Percentiles rank a stretch among this genome's conserved stretches.
Evolutionary conservation across 148 eudicot genomes (phyloP).

Genomic region (Dysphania ambrosioides): DNA sequence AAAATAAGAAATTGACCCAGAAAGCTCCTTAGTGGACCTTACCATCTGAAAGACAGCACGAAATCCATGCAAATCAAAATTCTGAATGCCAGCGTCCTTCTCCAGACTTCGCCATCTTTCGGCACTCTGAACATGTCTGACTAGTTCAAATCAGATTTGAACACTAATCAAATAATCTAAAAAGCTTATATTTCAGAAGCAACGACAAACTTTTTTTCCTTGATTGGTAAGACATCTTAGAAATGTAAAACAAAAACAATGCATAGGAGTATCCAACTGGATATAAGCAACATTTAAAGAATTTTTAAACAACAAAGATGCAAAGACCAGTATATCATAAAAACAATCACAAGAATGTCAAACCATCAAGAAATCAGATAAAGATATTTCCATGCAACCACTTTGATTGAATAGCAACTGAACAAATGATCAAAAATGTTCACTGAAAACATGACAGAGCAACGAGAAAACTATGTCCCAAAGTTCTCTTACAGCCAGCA

Average conservation of each 20-base stretch:
- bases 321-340: not conserved
- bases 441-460: too few relatives aligned
- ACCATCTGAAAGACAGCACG: slow-evolving; percentile 98
- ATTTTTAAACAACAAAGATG: not conserved
- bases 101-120: slow-evolving; percentile 73
- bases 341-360: not conserved
- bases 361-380: not conserved
- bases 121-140: slow-evolving; percentile 57
- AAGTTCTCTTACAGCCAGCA: not conserved
- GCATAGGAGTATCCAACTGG: not conserved
- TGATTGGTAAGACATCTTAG: not conserved
- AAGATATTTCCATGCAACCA: not conserved
- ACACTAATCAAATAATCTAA: not conserved
- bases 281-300: not conserved
- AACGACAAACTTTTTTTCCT: not conserved
- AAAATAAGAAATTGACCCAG: not conserved
- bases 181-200: slow-evolving; percentile 10
- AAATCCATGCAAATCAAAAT: slow-evolving; percentile 86
- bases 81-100: slow-evolving; percentile 67
- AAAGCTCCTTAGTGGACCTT: slow-evolving; percentile 13
- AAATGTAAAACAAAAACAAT: not conserved
- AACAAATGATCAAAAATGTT: not conserved
- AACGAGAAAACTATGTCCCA: too few relatives aligned
- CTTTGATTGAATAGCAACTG: not conserved
- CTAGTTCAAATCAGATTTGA: not conserved